These are phyloP conservation scores for Uncinocarpus reesii DNA, from an alignment of 2,329 filamentous ascomycete genomes.

Conservation along the genomic window DNA sequence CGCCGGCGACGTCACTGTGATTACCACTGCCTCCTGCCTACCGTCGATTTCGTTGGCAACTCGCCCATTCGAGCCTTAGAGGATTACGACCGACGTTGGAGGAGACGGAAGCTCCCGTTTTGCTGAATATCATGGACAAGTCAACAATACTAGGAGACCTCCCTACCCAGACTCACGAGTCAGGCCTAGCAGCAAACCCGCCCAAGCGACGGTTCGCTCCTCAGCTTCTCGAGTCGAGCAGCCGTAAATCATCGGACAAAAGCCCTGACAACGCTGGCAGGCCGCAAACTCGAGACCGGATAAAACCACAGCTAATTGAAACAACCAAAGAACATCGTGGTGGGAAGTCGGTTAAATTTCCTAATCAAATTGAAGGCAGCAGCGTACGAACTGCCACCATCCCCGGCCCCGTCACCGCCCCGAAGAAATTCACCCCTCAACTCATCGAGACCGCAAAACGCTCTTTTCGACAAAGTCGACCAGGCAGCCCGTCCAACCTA, in stretches of 20 bases:
- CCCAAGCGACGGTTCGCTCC: slow-evolving; percentile 14
- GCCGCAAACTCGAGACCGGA: neutral
- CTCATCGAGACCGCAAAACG: slow-evolving; percentile 70
- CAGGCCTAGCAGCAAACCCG: neutral
- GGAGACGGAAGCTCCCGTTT: neutral
- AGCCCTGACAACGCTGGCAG: neutral
- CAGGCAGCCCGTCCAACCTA: slow-evolving; percentile 50
- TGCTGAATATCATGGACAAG: slow-evolving; percentile 1
- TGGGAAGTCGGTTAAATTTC: neutral
- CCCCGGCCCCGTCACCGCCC: slow-evolving; percentile 9
- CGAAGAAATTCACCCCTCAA: slow-evolving; percentile 59
- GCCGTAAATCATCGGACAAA: slow-evolving; percentile 10
- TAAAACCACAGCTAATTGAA: slow-evolving; percentile 13
- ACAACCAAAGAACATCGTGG: slow-evolving; percentile 13
- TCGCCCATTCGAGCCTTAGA: slow-evolving; percentile 4
- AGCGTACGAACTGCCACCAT: slow-evolving; percentile 2
- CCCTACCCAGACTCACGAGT: neutral
- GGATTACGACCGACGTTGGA: neutral
- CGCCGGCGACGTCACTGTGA: slow-evolving; percentile 7
- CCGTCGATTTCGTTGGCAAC: neutral
- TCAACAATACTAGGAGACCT: neutral
- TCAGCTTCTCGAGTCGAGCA: slow-evolving; percentile 15
- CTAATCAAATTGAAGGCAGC: neutral
- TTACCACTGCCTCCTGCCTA: neutral
- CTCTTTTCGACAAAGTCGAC: slow-evolving; percentile 56